Percentiles rank a stretch among this genome's conserved stretches.
These are phyloP conservation scores for Lentithecium fluviatile DNA, from an alignment of 495 filamentous ascomycete genomes.

Conservation along the genomic window DNA sequence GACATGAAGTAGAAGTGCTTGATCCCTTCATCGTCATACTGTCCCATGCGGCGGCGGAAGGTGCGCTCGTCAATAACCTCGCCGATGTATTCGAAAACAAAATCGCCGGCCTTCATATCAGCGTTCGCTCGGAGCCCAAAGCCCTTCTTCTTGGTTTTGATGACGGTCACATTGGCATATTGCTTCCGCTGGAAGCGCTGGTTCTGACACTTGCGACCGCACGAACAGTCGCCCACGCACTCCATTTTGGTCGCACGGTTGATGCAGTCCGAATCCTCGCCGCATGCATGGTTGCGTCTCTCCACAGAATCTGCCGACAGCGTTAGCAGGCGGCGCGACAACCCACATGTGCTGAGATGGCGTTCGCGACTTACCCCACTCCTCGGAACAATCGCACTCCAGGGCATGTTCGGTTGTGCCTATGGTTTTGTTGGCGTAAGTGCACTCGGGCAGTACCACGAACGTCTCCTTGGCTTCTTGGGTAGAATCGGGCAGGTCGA, in stretches of 20 bases:
- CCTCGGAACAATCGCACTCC: constrained; percentile 92
- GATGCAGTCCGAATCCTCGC: constrained; percentile 97
- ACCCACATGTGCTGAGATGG: constrained; percentile 21
- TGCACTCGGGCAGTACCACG: constrained; percentile 74
- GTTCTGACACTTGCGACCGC: constrained; percentile 85
- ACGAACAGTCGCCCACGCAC: constrained; percentile 82
- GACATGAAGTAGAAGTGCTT: constrained; percentile 99
- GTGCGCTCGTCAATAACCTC: constrained; percentile 92
- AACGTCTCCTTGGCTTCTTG: constrained; percentile 74
- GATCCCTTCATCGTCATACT: constrained; percentile 93
- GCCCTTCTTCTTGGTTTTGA: constrained; percentile 96
- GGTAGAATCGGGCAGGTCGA: constrained; percentile 70
- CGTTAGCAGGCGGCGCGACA: constrained; percentile 28
- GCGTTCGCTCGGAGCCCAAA: constrained; percentile 82
- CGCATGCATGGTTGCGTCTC: constrained; percentile 77
- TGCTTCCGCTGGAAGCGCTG: constrained; percentile 90
- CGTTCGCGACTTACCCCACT: constrained; percentile 77
- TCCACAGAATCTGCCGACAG: constrained; percentile 56
- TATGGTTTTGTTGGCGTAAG: constrained; percentile 84
- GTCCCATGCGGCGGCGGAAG: constrained; percentile 82
- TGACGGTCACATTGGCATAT: constrained; percentile 88
- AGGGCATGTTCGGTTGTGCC: constrained; percentile 88
- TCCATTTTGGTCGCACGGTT: constrained; percentile 98
- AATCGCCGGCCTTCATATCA: constrained; percentile 74
- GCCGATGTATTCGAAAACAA: constrained; percentile 97